phyloP scores from a whole-genome alignment of 2,329 filamentous ascomycete species.

The Ophiognomonia clavigignenti-juglandacearum region DNA sequence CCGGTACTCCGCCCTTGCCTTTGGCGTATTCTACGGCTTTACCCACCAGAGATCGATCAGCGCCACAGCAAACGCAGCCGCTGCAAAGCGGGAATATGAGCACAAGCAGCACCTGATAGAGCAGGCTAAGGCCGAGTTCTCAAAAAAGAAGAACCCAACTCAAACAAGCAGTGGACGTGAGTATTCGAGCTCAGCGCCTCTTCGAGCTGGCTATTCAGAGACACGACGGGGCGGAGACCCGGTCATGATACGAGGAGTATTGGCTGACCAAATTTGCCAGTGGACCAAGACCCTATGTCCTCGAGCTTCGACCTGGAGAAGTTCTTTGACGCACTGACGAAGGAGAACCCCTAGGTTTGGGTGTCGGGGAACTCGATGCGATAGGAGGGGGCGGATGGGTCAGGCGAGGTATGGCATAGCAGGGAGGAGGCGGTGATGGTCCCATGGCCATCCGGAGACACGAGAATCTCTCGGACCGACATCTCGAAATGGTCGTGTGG shows the following conservation, averaged over 20 bases:
- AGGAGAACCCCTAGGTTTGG: constrained; percentile 43
- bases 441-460: neutral
- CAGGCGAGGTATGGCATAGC: constrained; percentile 8
- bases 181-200: constrained; percentile 7
- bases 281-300: constrained; percentile 61
- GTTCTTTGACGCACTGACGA: constrained; percentile 61
- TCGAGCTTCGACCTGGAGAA: constrained; percentile 93
- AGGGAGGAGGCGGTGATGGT: neutral
- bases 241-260: constrained; percentile 9
- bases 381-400: constrained; percentile 13
- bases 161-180: constrained; percentile 28
- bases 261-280: constrained; percentile 26
- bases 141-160: constrained; percentile 63
- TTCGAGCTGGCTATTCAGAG: neutral
- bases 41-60: constrained; percentile 84
- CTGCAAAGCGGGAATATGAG: constrained; percentile 75
- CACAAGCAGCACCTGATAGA: constrained; percentile 89
- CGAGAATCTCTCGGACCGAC: constrained; percentile 10
- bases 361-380: constrained; percentile 8
- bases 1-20: constrained; percentile 89
- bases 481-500: constrained; percentile 5
- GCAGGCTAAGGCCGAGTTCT: constrained; percentile 87
- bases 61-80: constrained; percentile 62
- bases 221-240: too few species aligned
- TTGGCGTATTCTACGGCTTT: constrained; percentile 93